Base-by-base conservation (phyloP, 305 asterid species). In the Solanum hybrid region DNA sequence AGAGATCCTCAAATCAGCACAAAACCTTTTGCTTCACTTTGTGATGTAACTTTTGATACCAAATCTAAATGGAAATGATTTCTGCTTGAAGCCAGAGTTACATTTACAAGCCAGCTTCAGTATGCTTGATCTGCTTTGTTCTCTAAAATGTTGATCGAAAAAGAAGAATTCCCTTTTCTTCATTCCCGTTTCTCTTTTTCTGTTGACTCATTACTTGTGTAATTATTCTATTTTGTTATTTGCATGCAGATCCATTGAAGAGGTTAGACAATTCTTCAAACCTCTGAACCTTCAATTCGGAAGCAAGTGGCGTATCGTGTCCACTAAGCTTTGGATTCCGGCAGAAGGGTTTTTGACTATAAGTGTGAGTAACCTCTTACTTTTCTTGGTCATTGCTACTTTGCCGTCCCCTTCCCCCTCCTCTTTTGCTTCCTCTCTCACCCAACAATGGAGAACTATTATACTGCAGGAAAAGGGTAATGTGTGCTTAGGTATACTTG, bases 261-360 rank as follows among this genome's bases (percentile, higher is more conserved):
- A 96, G 89, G 93, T 95, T 75, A 92, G 79, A 51, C 91, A 89
- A 34, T 83, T 90, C 51, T 94, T 96, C 95, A 94, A 96, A 93
- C 95, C 96, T 76, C 77, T 96, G 84, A 94, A 87, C 87, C 92
- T 96, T 91, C 95, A 96, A 82, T 94, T 96, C 45, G 93, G 95
- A 83, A 95, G 94, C 94, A 95, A 94, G 92, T 94, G 97, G 96
- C 95, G 98, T 96, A 91, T 93, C 32, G 81, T 85, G 82, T 90
- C 97, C 51, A 94, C 91, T 79, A 94, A 90, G 89, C 96, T 96
- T 88, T 94, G 90, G 91, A 95, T 96, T 89, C 94, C 96, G 87
- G 96, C 97, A 6, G 96, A 95, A 89, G 96, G 97, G 84, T 96
- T 95, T 93, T 94, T 96, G 91, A 92, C 95, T 87, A 92, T 73